Conservation (phyloP, 257 asterid species). For the Linderniella brevidens region DNA sequence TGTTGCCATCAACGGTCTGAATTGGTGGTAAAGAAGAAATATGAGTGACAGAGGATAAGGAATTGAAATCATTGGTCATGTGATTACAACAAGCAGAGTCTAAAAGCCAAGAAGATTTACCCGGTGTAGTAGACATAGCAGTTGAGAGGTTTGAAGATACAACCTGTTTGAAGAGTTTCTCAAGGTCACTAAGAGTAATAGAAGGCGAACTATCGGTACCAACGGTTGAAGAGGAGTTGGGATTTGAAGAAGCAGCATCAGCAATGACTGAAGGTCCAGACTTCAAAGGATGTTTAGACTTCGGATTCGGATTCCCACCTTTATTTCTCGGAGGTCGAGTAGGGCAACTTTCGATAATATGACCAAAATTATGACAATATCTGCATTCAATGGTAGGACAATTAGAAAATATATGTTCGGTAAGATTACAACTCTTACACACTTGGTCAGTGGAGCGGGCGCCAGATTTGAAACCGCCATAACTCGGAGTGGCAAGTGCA, state of each 20-base stretch:
- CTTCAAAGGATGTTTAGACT: neutral
- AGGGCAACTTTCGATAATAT: conserved; percentile 9
- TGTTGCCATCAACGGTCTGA: neutral
- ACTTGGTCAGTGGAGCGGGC: neutral
- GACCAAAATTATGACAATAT: conserved; percentile 5
- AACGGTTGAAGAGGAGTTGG: neutral
- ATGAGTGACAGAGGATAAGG: neutral
- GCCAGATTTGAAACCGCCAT: neutral
- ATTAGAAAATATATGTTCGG: conserved; percentile 5
- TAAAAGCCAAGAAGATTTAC: conserved; percentile 9
- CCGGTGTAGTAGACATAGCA: conserved; percentile 6
- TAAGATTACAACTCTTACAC: conserved; percentile 2
- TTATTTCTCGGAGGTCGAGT: conserved; percentile 2
- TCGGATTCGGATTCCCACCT: neutral
- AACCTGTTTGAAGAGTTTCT: conserved; percentile 9
- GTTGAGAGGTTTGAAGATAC: conserved; percentile 6
- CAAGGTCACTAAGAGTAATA: conserved; percentile 7
- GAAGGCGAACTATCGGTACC: neutral
- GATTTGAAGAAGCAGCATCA: neutral
- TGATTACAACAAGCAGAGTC: too few relatives aligned
- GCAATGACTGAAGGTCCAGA: too few relatives aligned
- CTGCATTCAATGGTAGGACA: conserved; percentile 4
- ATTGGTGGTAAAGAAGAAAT: neutral
- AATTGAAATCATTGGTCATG: neutral
- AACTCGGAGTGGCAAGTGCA: conserved; percentile 4